These are phyloP conservation scores for Schizochytrium sp. DNA, from an alignment of 108 stramenopile genomes.

Conservation along the genomic window DNA sequence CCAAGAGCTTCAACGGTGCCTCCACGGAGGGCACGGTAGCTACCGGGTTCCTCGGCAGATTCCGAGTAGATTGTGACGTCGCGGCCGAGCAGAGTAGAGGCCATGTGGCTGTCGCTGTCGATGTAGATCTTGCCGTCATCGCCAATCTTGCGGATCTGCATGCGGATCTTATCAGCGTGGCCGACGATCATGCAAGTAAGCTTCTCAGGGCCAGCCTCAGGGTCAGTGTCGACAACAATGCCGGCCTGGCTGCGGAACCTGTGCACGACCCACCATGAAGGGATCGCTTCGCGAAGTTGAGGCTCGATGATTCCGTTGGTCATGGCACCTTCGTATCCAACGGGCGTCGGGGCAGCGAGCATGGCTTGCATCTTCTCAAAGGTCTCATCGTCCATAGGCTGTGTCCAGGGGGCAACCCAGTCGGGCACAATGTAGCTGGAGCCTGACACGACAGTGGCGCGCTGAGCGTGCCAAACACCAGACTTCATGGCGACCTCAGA, in stretches of 20 bases:
- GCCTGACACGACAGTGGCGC: no score
- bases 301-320: slow-evolving; percentile 19
- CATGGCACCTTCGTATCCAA: slow-evolving; percentile 43
- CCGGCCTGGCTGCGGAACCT: slow-evolving; percentile 18
- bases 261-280: slow-evolving; percentile 3
- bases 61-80: slow-evolving; percentile 41
- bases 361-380: background rate
- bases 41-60: slow-evolving; percentile 4
- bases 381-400: background rate
- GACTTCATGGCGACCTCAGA: no score
- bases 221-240: slow-evolving; percentile 45
- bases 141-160: slow-evolving; percentile 48
- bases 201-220: slow-evolving; percentile 25
- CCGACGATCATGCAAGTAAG: slow-evolving; percentile 47
- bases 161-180: slow-evolving; percentile 60
- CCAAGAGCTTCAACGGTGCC: slow-evolving; percentile 57
- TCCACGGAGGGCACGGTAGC: background rate
- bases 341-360: slow-evolving; percentile 56
- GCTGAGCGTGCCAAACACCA: no score
- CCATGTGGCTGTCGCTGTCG: slow-evolving; percentile 58
- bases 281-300: background rate
- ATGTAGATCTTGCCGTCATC: slow-evolving; percentile 53
- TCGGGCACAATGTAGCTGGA: no score
- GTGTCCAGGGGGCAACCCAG: no score
- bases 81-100: slow-evolving; percentile 34